Evolutionary conservation across 257 asterid species (phyloP).

Genomic region (Lantana camara): DNA sequence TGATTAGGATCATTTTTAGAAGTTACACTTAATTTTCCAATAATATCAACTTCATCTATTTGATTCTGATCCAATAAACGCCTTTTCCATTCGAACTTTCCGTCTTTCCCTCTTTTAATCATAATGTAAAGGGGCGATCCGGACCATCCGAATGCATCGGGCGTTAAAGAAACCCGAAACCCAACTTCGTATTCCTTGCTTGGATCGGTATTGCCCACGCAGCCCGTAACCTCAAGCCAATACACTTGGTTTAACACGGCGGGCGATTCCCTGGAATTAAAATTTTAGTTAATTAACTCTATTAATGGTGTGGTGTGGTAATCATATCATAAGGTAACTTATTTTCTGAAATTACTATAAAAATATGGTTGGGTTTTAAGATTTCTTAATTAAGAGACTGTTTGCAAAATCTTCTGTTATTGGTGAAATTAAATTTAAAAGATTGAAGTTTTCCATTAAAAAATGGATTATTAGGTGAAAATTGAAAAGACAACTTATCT

Average conservation of each 20-base stretch:
- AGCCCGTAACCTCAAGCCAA: conserved; percentile 46
- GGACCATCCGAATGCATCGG: conserved; percentile 42
- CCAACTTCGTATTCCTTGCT: conserved; percentile 25
- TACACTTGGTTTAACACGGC: conserved; percentile 28
- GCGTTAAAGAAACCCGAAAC: conserved; percentile 20
- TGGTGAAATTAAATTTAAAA: no score
- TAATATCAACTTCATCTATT: background rate
- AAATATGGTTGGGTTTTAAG: no score
- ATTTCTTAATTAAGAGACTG: no score
- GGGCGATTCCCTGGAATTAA: background rate
- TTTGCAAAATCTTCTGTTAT: no score
- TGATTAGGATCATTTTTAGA: no score
- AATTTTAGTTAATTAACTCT: background rate
- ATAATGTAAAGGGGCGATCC: conserved; percentile 27
- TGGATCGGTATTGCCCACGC: background rate
- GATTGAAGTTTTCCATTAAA: no score
- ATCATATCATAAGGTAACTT: no score
- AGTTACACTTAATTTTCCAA: background rate
- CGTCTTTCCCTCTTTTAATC: conserved; percentile 35
- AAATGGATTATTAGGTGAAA: no score
- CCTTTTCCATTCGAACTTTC: conserved; percentile 20
- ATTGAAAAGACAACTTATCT: no score
- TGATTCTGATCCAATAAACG: background rate
- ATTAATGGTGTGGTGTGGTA: no score
- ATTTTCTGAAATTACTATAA: no score